Evolutionary conservation across 176 grass and related monocot species (phyloP).

Genomic region (Aegilops sharonensis): DNA sequence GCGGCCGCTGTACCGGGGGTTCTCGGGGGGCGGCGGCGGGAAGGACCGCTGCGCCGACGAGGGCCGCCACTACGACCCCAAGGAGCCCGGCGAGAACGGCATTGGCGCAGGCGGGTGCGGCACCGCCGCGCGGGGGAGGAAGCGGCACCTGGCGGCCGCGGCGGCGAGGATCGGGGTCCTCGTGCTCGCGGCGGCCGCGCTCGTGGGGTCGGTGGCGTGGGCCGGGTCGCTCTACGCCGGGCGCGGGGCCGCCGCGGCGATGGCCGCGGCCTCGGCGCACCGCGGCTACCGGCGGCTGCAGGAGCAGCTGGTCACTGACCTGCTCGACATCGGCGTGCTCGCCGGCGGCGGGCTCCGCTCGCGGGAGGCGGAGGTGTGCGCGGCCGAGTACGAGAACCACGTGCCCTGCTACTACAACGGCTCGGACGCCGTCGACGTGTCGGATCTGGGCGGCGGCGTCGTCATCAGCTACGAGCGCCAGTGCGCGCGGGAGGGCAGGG

Average conservation of each 20-base stretch:
- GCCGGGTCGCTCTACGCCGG: conserved; percentile 67
- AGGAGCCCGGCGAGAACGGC: conserved; percentile 66
- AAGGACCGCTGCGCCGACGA: conserved; percentile 44
- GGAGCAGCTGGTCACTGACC: conserved; percentile 83
- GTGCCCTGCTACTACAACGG: conserved; percentile 96
- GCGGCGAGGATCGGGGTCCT: conserved; percentile 60
- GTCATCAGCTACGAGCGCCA: conserved; percentile 68
- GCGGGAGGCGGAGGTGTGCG: conserved; percentile 72
- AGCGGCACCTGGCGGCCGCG: conserved; percentile 43
- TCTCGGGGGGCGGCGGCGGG: conserved; percentile 50
- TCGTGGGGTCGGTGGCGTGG: conserved; percentile 68
- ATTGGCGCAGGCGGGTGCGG: conserved; percentile 5
- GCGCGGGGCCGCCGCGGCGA: background rate
- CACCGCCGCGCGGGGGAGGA: conserved; percentile 25
- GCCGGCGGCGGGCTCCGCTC: conserved; percentile 63
- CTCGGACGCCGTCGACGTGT: conserved; percentile 68
- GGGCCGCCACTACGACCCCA: conserved; percentile 45
- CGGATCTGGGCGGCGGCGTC: conserved; percentile 55
- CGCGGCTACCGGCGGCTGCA: conserved; percentile 73
- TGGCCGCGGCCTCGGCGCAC: conserved; percentile 37
- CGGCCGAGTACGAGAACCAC: conserved; percentile 64
- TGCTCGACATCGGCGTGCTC: conserved; percentile 74
- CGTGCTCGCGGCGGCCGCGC: conserved; percentile 34
- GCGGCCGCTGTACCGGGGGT: conserved; percentile 77
- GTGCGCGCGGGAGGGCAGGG: conserved; percentile 49